These are phyloP conservation scores for Penicillium oxalicum DNA, from an alignment of 2,329 filamentous ascomycete species.

Conservation along the genomic window DNA sequence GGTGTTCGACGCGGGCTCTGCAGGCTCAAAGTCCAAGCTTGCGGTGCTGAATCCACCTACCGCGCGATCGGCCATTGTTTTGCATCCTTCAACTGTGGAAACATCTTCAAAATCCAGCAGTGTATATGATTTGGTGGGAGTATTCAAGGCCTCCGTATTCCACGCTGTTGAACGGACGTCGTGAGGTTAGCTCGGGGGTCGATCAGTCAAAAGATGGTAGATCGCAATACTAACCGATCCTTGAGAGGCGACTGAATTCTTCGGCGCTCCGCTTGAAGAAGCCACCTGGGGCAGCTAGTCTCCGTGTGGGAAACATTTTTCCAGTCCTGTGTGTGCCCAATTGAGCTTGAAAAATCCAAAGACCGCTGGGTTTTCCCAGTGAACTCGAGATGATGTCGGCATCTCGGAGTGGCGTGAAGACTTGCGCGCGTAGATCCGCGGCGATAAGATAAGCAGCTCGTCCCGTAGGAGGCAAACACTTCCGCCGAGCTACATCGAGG, in stretches of 20 bases:
- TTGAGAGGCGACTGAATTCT: conserved; percentile 53
- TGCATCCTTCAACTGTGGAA: conserved; percentile 39
- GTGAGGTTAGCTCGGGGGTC: conserved; percentile 6
- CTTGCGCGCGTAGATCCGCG: conserved; percentile 9
- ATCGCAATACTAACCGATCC: conserved; percentile 41
- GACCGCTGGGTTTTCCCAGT: neutral
- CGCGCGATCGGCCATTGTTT: conserved; percentile 78
- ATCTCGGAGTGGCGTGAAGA: conserved; percentile 17
- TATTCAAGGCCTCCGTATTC: conserved; percentile 35
- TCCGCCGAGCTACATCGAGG: no score
- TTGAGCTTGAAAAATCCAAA: no score
- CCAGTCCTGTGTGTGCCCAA: neutral
- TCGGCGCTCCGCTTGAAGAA: conserved; percentile 56
- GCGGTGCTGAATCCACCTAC: conserved; percentile 80
- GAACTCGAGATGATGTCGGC: conserved; percentile 11
- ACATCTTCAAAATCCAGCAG: conserved; percentile 40
- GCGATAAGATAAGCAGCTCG: conserved; percentile 16
- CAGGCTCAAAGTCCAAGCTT: conserved; percentile 60
- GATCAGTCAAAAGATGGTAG: neutral
- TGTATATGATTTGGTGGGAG: conserved; percentile 35
- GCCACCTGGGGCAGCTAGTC: conserved; percentile 39
- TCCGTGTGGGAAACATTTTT: conserved; percentile 36
- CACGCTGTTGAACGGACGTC: conserved; percentile 27
- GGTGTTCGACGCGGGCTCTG: conserved; percentile 35
- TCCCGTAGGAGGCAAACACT: no score